Evolutionary conservation across 2,329 filamentous ascomycete genomes (phyloP).

Genomic region (Pyrenochaeta sp.): DNA sequence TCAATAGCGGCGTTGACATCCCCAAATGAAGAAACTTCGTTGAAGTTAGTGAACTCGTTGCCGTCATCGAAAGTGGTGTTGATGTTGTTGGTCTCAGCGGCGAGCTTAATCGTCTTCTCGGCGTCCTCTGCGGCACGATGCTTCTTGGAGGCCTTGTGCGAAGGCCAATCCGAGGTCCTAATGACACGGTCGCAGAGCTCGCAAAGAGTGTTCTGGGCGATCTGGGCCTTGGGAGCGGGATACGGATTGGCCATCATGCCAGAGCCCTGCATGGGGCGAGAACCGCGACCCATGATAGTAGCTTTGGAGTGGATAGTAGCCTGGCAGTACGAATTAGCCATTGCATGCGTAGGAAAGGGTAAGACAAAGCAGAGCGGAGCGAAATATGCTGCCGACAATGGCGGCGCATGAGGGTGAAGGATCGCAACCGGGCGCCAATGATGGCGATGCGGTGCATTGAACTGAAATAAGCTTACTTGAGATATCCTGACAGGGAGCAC

Average conservation of each 20-base stretch:
- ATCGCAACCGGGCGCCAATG: too few species aligned
- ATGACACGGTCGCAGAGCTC: constrained; percentile 42
- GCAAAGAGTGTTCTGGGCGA: constrained; percentile 30
- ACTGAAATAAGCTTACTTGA: too few species aligned
- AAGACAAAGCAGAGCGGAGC: too few species aligned
- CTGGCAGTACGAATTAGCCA: constrained; percentile 9
- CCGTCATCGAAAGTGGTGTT: constrained; percentile 7
- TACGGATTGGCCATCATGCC: constrained; percentile 34
- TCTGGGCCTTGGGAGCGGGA: constrained; percentile 24
- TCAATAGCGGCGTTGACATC: constrained; percentile 43
- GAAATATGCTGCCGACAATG: too few species aligned
- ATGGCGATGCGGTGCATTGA: too few species aligned
- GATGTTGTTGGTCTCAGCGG: constrained; percentile 8
- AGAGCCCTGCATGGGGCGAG: neutral
- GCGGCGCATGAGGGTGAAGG: too few species aligned
- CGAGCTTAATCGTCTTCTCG: too few species aligned
- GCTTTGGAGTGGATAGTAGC: too few species aligned
- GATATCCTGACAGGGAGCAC: too few species aligned
- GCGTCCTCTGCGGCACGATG: constrained; percentile 34
- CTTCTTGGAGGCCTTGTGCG: constrained; percentile 43
- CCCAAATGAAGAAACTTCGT: constrained; percentile 46
- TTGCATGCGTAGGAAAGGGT: too few species aligned
- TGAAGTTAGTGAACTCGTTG: constrained; percentile 52
- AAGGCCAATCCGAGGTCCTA: constrained; percentile 39
- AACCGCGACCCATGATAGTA: constrained; percentile 16